phyloP scores from a whole-genome alignment of 805 yeast genomes.

The Cyberlindnera subsufficiens region DNA sequence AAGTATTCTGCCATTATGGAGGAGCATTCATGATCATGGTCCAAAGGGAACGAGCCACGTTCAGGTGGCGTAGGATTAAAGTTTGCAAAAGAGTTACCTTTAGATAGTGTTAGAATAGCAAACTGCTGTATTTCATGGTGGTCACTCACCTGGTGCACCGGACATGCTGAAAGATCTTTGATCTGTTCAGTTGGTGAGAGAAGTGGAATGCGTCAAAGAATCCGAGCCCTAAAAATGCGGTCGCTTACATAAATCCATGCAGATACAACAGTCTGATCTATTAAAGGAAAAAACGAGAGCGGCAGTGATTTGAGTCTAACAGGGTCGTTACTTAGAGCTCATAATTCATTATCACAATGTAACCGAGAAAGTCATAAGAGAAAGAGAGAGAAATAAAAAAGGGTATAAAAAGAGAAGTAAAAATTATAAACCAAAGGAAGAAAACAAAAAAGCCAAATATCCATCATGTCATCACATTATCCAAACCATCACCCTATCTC shows the following conservation, averaged over 20 bases:
- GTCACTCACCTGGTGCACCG: conserved; percentile 14
- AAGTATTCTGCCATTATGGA: conserved; percentile 69
- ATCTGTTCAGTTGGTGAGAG: no score
- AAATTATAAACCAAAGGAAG: not conserved
- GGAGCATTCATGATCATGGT: conserved; percentile 81
- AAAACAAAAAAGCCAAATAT: not conserved
- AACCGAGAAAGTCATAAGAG: not conserved
- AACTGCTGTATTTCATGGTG: no score
- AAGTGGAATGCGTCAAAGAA: no score
- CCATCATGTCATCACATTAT: conserved; percentile 4
- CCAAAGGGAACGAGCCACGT: conserved; percentile 92
- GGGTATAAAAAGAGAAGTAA: not conserved
- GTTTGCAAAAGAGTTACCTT: conserved; percentile 38
- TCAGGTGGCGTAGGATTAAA: conserved; percentile 91
- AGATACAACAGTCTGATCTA: no score
- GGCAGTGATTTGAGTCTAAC: no score
- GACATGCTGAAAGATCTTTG: conserved; percentile 6
- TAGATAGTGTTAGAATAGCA: not conserved
- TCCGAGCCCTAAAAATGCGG: no score
- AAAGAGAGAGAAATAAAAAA: not conserved
- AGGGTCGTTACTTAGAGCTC: no score
- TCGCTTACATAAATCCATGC: no score
- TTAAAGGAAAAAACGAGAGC: no score
- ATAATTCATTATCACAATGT: no score
- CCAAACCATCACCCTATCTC: not conserved